Evolutionary conservation across 345 rosid genomes (phyloP), one percentile per base, ranked within the genome.

Genomic region (Boechera stricta): DNA sequence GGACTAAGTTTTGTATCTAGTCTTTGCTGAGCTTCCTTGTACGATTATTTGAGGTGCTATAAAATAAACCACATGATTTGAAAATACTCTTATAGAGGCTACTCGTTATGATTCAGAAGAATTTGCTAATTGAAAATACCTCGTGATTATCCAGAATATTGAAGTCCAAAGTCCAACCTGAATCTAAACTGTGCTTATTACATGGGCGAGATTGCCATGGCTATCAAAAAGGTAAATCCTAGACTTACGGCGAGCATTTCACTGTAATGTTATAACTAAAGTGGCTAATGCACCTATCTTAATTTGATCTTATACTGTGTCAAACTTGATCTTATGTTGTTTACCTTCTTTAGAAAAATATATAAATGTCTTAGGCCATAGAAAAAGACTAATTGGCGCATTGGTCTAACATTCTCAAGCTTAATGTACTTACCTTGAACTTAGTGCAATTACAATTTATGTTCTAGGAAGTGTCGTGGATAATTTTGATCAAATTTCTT

Each of bases 161-260:
- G 88, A 68, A 91, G 90, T 86, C 96, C 98, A 42, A 98, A 95
- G 73, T 84, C 94, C 86, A 95, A 95, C 83, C 82, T 95, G 80
- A 86, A 86, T 35, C 67, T 86, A 67, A 88, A 79, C 73, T 88
- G 93, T 87, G 87, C 93, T 44, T 95, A 91, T 82, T 81, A 85
- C 82, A 86, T 91, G 92, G 99, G 97, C 58, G 99, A 95, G 88
- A 84, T 88, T 74, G 97, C 96, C 72, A 87, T 93, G 98, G 87
- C 89, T 84, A 85, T 95, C 82, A 86, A 82, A 86, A 95, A 88
- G 98, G 99, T 90, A 81, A 71, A 44, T 77, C 55, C 29, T 62
- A 54, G 31, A 61, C 71, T 67, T 47, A 45, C 59, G 36, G 28
- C 39, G 35, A 63, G 35, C 56, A 36, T 45, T 58, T 36, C 18